Evolutionary conservation across 768 basidiomycete species (phyloP), one percentile per base, ranked within the genome.

Genomic region (Hygrophorus russula): DNA sequence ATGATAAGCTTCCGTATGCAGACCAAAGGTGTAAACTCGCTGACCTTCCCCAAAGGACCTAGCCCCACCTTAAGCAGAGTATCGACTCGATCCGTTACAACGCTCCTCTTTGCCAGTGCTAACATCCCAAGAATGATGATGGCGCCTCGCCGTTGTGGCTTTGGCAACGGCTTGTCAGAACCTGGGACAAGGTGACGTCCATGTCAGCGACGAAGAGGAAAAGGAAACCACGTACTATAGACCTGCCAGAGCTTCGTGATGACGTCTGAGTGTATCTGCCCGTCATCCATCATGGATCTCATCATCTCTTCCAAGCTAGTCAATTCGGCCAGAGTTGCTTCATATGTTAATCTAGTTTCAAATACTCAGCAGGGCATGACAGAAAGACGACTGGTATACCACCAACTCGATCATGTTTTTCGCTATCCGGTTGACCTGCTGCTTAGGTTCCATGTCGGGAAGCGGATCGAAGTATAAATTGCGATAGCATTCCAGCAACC

Each of bases 81-180:
- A 27, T 97, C 94, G 1, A 93, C 79, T 37, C 79, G 76, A 50
- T 97, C 90, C 0, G 56, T 64, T 31, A 75, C 50, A 5, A 97
- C 82, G 31, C 87, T 74, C 45, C 78, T 78, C 55, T 76, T 84
- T 0, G 94, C 89, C 5, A 93, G 61, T 2, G 92, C 94, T 18
- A 98, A 67, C 94, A 99, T 98, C 32, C 94, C 89, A n/a, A 99
- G 70, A 41, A 97, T 82, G 55, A 93, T 91, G 52, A 98, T 91
- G 0, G 94, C 88, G 0, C 93, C 96, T 34, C 90, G 76, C n/a
- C 94, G 73, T 58, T 98, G 96, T 30, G 71, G 70, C 48, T 78
- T 78, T 0, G 90, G 90, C 28, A 99, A 69, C 8, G 73, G 69
- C 51, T 75, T 75, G 6, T 79, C 71, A 8, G 81, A 80, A 53